Evolutionary conservation across 208 protist genomes (phyloP), one percentile per base, ranked within the genome.

Genomic region (Leishmania gerbilli): DNA sequence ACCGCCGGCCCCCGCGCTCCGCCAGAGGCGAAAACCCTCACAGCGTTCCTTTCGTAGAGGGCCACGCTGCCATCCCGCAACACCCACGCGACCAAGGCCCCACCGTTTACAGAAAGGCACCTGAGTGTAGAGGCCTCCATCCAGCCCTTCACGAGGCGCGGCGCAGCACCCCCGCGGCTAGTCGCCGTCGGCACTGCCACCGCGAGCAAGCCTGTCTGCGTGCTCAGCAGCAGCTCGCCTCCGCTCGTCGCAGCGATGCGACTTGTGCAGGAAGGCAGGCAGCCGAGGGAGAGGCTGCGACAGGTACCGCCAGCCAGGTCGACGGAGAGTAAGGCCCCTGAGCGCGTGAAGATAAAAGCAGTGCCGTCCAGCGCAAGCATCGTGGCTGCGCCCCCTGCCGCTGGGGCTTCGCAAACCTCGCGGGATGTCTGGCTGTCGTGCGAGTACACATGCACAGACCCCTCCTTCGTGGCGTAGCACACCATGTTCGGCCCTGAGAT

Each of bases 61-160:
- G 78, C 21, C 27, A 84, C 72, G 45, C 81, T 77, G 27, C 81
- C 81, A 65, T 84, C 81, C 21, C 76, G 81, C 34, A 77, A 56
- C 1, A 84, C 76, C 75, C 81, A 84, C 17, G 74, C 67, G 42
- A 65, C 75, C 42, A 53, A 64, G 3, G 81, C 49, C 7, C 55
- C 75, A 24, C 47, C 71, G 13, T 51, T 55, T 19, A 74, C 47
- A 64, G 68, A 71, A 51, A 84, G 47, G 51, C 81, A 84, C 51
- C 42, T 76, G 56, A 84, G 81, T 21, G 55, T 80, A 1, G 71
- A 21, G 40, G 81, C 8, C 37, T 47, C 45, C 37, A 45, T 49
- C 75, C 81, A 84, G 27, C 68, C 68, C 34, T 77, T 84, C 56
- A 84, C 71, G 27, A 80, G 76, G 21, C 79, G 67, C 56, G 4